Percentiles rank a stretch among this genome's conserved stretches.
Conservation (phyloP, 1,284 basidiomycete genomes). For the Trichosporon faecale region DNA sequence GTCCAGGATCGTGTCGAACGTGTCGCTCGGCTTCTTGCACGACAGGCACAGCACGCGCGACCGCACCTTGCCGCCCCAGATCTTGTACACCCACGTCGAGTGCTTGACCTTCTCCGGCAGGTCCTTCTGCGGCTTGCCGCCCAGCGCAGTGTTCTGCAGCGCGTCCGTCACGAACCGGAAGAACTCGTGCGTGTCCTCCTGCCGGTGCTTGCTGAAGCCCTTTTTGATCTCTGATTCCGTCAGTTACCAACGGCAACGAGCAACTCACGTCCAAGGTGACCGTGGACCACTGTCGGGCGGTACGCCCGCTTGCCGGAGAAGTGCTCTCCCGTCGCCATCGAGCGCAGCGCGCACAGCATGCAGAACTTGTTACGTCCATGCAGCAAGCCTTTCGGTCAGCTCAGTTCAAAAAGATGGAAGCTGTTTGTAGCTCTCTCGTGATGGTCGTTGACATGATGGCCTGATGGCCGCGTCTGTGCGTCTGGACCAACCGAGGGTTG, state of each 20-base stretch:
- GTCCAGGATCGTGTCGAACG: slow-evolving; percentile 92
- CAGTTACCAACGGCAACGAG: not conserved
- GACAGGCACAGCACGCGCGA: slow-evolving; percentile 86
- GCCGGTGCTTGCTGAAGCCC: slow-evolving; percentile 81
- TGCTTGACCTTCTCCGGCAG: slow-evolving; percentile 73
- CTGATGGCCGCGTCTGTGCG: not conserved
- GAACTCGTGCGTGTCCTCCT: slow-evolving; percentile 99
- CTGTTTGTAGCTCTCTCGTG: not conserved
- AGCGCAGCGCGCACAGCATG: slow-evolving; percentile 67
- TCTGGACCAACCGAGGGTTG: not conserved
- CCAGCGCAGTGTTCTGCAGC: slow-evolving; percentile 78
- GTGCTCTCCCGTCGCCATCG: slow-evolving; percentile 44
- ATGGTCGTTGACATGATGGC: not conserved
- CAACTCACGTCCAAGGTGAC: slow-evolving; percentile 65
- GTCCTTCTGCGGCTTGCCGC: slow-evolving; percentile 72
- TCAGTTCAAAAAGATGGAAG: not conserved
- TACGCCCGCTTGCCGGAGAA: slow-evolving; percentile 36
- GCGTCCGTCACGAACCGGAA: slow-evolving; percentile 91
- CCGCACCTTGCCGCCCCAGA: slow-evolving; percentile 88
- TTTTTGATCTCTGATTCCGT: slow-evolving; percentile 73
- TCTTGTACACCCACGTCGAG: slow-evolving; percentile 88
- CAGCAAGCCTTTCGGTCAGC: slow-evolving; percentile 15
- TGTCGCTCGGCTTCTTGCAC: slow-evolving; percentile 88
- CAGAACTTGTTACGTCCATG: slow-evolving; percentile 59
- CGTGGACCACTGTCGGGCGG: slow-evolving; percentile 63